Evolutionary conservation across 2,329 filamentous ascomycete genomes (phyloP).

Genomic region (Colletotrichum sp.): DNA sequence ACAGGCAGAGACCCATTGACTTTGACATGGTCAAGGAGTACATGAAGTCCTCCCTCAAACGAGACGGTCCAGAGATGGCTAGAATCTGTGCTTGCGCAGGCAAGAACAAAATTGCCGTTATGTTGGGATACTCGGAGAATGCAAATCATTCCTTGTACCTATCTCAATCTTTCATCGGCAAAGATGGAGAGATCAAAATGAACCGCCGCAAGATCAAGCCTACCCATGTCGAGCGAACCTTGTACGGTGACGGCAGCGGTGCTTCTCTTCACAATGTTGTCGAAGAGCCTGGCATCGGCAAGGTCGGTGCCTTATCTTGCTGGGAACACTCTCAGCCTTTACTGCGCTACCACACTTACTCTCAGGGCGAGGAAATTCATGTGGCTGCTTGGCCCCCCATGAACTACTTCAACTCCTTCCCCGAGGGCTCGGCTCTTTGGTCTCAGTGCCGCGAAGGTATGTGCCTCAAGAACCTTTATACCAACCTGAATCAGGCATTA

Average conservation of each 20-base stretch:
- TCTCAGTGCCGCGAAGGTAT: not conserved
- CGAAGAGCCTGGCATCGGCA: constrained; percentile 49
- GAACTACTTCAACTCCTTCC: not conserved
- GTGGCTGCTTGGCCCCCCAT: constrained; percentile 29
- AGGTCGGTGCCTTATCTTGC: constrained; percentile 59
- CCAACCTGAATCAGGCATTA: not conserved
- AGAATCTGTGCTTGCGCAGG: constrained; percentile 43
- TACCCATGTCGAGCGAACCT: constrained; percentile 55
- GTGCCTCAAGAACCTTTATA: not conserved
- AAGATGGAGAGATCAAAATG: constrained; percentile 41
- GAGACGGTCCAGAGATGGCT: constrained; percentile 43
- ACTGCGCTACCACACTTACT: constrained; percentile 33
- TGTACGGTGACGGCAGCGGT: not conserved
- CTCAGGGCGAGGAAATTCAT: constrained; percentile 30
- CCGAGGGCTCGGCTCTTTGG: not conserved
- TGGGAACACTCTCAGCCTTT: constrained; percentile 63
- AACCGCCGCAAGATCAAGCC: constrained; percentile 56
- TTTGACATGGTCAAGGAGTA: constrained; percentile 26
- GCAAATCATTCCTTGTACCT: constrained; percentile 50
- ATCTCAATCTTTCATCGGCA: constrained; percentile 47
- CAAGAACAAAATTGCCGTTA: constrained; percentile 48
- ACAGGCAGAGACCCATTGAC: not conserved
- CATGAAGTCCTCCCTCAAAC: constrained; percentile 46
- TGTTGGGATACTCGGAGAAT: constrained; percentile 54
- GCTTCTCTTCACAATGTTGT: constrained; percentile 45